Percentiles rank a stretch among this genome's conserved stretches.
These are phyloP conservation scores for Colletotrichum liriopes DNA, from an alignment of 2,329 filamentous ascomycete species.

Conservation along the genomic window DNA sequence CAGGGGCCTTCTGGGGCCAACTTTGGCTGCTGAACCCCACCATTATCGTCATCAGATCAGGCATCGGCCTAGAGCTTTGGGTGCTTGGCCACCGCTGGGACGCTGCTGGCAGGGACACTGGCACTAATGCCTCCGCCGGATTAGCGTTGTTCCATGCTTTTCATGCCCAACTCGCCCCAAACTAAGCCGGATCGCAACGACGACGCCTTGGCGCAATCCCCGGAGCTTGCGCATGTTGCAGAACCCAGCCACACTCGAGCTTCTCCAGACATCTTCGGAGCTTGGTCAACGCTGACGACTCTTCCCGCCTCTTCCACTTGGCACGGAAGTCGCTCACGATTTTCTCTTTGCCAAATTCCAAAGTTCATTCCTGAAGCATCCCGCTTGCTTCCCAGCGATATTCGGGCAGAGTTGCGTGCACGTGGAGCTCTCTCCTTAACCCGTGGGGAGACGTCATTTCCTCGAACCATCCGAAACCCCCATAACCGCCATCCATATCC, in stretches of 20 bases:
- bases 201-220: constrained; percentile 38
- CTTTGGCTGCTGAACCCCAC: constrained; percentile 35
- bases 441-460: constrained; percentile 36
- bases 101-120: constrained; percentile 19
- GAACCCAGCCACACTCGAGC: constrained; percentile 43
- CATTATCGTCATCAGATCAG: constrained; percentile 37
- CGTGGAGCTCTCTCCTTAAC: constrained; percentile 37
- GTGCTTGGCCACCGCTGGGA: constrained; percentile 18
- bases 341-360: constrained; percentile 18
- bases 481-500: constrained; percentile 17
- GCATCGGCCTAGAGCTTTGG: constrained; percentile 16
- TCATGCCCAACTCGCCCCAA: constrained; percentile 25
- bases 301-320: constrained; percentile 36
- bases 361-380: not conserved
- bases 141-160: constrained; percentile 41
- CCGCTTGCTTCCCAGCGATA: not conserved
- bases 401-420: constrained; percentile 23
- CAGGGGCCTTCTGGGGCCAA: constrained; percentile 29
- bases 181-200: constrained; percentile 29
- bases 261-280: constrained; percentile 33
- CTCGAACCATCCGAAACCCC: constrained; percentile 29
- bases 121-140: constrained; percentile 31
- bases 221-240: constrained; percentile 43
- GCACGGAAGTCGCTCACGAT: constrained; percentile 28
- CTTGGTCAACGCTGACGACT: constrained; percentile 44